Evolutionary conservation across 2,329 filamentous ascomycete genomes (phyloP), one percentile per base, ranked within the genome.

Genomic region (Camillea tinctor): DNA sequence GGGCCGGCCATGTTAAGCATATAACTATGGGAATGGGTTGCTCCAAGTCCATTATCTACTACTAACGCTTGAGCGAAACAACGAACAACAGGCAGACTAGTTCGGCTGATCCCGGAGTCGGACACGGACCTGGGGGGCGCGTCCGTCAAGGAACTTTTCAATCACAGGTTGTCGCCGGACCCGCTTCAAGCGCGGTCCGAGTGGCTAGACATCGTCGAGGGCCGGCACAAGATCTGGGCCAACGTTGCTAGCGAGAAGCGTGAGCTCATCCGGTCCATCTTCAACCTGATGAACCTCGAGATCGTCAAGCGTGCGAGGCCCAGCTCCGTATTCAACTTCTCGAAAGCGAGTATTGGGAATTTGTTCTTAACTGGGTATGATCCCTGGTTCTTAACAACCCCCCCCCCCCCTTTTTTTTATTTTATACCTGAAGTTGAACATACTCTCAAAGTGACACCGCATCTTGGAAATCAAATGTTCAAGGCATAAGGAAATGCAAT

Each of bases 171-270:
- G 0, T 84, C 91, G 2, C 78, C 84, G 2, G 81, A 86, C 23
- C 86, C 3, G 71, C 75, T 5, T 74, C 79, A 22, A 48, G 93
- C 94, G 0, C 83, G 89, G 21, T 74, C 80, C 4, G 93, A 97
- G 78, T 98, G 94, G 93, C 85, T 93, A 24, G 88, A 91, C 54
- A 92, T 98, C 30, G 87, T 98, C 30, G 93, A 97, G 74, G 91
- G 90, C 2, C 87, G 89, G 0, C 92, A 95, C 62, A 68, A 78
- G 0, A 82, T 96, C 2, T 98, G 94, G 93, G 78, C 79, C 66
- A 78, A 81, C 62, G 87, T 93, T 64, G 84, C 87, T 0, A 87
- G 87, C 3, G 84, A 88, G 51, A 92, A 92, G 75, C 84, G 88
- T 50, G 90, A 94, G 74, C 81, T 94, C 48, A 88, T 93, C 68